These are phyloP conservation scores for Isoetes taiwanensis DNA, from an alignment of 75 land plant species.

Conservation along the genomic window DNA sequence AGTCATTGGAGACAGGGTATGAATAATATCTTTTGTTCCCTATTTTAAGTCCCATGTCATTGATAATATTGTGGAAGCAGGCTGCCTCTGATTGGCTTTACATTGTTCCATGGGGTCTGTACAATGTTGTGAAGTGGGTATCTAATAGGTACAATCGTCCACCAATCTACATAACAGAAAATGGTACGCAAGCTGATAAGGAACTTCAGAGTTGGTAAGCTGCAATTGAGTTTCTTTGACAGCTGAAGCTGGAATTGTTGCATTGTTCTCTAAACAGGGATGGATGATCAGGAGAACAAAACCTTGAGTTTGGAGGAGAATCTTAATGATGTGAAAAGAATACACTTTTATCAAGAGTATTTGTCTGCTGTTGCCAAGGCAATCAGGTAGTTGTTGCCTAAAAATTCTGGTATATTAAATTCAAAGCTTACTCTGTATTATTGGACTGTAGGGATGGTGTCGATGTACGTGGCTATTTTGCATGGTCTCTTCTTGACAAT, in stretches of 20 bases:
- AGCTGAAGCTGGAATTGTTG: background rate
- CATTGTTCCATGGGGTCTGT: slow-evolving; percentile 29
- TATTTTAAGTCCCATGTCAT: too few relatives aligned
- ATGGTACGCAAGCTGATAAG: slow-evolving; percentile 29
- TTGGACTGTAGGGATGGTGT: slow-evolving; percentile 27
- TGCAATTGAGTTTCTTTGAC: background rate
- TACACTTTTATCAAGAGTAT: slow-evolving; percentile 40
- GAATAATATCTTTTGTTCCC: too few relatives aligned
- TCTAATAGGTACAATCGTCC: slow-evolving; percentile 49
- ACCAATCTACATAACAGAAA: slow-evolving; percentile 61
- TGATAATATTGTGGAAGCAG: too few relatives aligned
- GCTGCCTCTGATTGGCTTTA: slow-evolving; percentile 44
- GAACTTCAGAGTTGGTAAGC: background rate
- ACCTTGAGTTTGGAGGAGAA: slow-evolving; percentile 22
- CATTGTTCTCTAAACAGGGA: too few relatives aligned
- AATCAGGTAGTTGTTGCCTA: slow-evolving; percentile 29
- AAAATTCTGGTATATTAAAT: slow-evolving; percentile 1
- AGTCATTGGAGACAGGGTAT: too few relatives aligned
- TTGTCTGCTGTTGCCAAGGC: slow-evolving; percentile 47
- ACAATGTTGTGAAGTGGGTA: slow-evolving; percentile 37
- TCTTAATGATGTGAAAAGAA: slow-evolving; percentile 35
- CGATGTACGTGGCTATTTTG: slow-evolving; percentile 39
- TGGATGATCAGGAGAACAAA: too few relatives aligned
- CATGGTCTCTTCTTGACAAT: slow-evolving; percentile 48
- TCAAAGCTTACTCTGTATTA: background rate